Base-by-base conservation (phyloP, 352 stramenopile species). In the Thalassiosira livingstoniorum region DNA sequence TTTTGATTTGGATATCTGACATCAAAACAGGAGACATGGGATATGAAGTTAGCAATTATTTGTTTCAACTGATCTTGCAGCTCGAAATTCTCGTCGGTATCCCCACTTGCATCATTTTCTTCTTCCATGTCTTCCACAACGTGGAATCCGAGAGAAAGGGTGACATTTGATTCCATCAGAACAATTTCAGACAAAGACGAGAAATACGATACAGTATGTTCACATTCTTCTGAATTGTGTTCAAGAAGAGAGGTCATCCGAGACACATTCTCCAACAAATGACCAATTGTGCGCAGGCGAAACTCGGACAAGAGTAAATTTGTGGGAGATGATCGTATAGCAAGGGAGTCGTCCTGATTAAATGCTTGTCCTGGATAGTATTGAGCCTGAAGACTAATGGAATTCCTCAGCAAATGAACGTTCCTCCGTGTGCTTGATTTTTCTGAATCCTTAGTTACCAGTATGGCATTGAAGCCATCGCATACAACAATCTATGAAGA, bases 21-120 rank as follows among this genome's bases (percentile, higher is more conserved):
- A 68, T 89, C 83, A 37, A 89, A 73, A 63, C 67, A 86, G 0
- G 83, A 86, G 23, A 86, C 63, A 65, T 86, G 78, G 54, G 55
- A 75, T 27, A 86, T 37, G 54, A 68, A 89, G 27, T 45, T 71
- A 35, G 47, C 34, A 42, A 85, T 47, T 60, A 75, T 81, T 37
- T 78, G 54, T 78, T 83, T 43, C 62, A 89, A 34, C 43, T 75
- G 45, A 18, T 75, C 2, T 61, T 55, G 70, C 35, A 62, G 34
- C 7, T 31, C 53, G 68, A 47, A 61, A 53, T 65, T 54, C 37
- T 57, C 23, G 34, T n/a, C 35, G n/a, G 61, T 27, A 32, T 66
- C 13, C 57, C 64, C 63, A n/a, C 25, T 7, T 25, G 34, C 15
- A 39, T 72, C 57, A 51, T 51, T 55, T 47, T 70, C 34, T 34